Evolutionary conservation across 2,329 filamentous ascomycete species (phyloP).

Genomic region (Stenocarpella maydis): DNA sequence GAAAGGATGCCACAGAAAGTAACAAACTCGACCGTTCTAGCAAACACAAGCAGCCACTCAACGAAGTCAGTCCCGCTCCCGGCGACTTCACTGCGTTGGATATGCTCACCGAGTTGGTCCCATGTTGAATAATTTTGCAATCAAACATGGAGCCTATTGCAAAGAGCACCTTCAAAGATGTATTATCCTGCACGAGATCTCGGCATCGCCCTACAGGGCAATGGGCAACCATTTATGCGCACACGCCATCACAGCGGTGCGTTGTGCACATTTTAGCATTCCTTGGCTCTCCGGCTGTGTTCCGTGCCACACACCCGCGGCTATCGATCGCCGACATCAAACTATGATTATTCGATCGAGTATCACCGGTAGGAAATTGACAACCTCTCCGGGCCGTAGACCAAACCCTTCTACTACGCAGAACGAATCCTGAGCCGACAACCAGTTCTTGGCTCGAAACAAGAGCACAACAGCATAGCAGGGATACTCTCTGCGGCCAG

Average conservation of each 20-base stretch:
- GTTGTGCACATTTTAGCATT: not conserved
- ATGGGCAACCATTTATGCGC: not conserved
- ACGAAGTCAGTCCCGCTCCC: not conserved
- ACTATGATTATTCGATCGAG: not conserved
- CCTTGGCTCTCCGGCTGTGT: constrained; percentile 15
- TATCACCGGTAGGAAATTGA: not conserved
- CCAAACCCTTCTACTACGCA: not conserved
- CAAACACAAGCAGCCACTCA: not conserved
- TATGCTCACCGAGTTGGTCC: not conserved
- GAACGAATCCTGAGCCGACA: not conserved
- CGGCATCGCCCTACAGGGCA: not conserved
- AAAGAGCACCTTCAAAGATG: not conserved
- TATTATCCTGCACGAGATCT: constrained; percentile 4
- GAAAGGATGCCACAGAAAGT: not conserved
- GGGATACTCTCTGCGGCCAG: constrained; percentile 4
- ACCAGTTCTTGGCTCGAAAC: constrained; percentile 2
- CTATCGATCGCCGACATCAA: not conserved
- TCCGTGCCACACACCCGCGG: constrained; percentile 8
- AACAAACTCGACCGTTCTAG: not conserved
- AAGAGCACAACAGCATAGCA: not conserved
- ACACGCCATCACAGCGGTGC: constrained; percentile 16
- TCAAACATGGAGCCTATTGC: not conserved
- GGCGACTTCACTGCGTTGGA: not conserved
- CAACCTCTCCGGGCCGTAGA: not conserved
- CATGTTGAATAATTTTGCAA: not conserved